phyloP scores from a whole-genome alignment of 208 protist species.

The Leishmania aethiopica region DNA sequence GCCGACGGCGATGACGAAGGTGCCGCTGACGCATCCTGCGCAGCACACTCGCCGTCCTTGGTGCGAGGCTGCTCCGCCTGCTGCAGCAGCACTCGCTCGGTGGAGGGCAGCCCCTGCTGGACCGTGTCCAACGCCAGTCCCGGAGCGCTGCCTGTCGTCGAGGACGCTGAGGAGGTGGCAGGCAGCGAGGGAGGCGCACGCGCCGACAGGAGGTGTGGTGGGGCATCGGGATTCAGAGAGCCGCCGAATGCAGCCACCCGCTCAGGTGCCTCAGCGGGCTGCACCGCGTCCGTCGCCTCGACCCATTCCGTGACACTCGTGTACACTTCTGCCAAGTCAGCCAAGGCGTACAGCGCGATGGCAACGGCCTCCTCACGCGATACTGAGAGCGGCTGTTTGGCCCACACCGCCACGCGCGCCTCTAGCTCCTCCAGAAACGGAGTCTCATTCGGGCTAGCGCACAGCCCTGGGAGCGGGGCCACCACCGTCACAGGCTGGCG shows the following conservation, averaged over 20 bases:
- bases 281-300: not conserved
- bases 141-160: not conserved
- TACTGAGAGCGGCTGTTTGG: constrained; percentile 2
- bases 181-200: not conserved
- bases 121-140: not conserved
- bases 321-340: constrained; percentile 22
- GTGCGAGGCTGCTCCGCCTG: not conserved
- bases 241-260: not conserved
- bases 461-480: constrained; percentile 46
- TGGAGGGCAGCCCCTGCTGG: not conserved
- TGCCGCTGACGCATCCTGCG: not conserved
- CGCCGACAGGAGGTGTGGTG: not conserved
- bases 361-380: constrained; percentile 34
- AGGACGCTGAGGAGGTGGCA: not conserved
- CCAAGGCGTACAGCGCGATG: constrained; percentile 45
- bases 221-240: not conserved
- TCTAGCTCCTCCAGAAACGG: constrained; percentile 41
- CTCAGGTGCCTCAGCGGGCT: not conserved
- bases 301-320: not conserved
- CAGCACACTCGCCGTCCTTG: not conserved
- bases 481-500: constrained; percentile 47
- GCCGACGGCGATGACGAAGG: not conserved
- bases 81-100: not conserved
- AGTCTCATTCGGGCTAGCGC: constrained; percentile 41
- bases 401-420: constrained; percentile 30